Conservation (phyloP, 202 grass and related monocot genomes). For the Cymbopogon flexuosus region DNA sequence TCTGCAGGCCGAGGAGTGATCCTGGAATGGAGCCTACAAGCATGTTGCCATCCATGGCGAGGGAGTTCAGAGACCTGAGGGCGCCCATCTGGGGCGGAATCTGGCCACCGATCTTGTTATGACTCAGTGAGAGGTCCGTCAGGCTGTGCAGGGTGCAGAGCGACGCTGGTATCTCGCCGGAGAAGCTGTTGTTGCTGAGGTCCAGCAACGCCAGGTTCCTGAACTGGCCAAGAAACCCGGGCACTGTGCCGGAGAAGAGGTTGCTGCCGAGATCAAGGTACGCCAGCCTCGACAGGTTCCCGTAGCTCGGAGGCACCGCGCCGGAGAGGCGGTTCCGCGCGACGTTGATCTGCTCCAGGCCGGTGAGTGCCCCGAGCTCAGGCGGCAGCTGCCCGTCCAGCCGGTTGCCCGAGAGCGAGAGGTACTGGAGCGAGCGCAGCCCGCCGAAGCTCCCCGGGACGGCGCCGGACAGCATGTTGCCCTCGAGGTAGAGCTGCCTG, state of each 20-base stretch:
- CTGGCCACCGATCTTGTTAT: constrained; percentile 52
- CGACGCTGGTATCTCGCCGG: constrained; percentile 59
- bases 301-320: constrained; percentile 44
- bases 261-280: constrained; percentile 62
- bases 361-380: constrained; percentile 37
- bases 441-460: constrained; percentile 41
- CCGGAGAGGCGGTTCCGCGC: constrained; percentile 50
- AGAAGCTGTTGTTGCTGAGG: constrained; percentile 71
- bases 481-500: constrained; percentile 72
- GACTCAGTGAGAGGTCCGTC: constrained; percentile 45
- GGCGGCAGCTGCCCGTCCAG: constrained; percentile 54
- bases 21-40: constrained; percentile 53
- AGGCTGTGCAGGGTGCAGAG: constrained; percentile 39
- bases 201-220: constrained; percentile 52
- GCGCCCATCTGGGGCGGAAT: constrained; percentile 52
- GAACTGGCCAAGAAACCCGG: constrained; percentile 50
- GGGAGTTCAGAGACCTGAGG: constrained; percentile 51
- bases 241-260: constrained; percentile 45
- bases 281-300: constrained; percentile 38
- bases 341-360: constrained; percentile 65
- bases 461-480: constrained; percentile 50
- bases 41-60: constrained; percentile 47
- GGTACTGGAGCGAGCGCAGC: constrained; percentile 43
- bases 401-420: constrained; percentile 65
- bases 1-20: constrained; percentile 43